These are phyloP conservation scores for Talaromyces borbonicus DNA, from an alignment of 495 filamentous ascomycete species.

Conservation along the genomic window DNA sequence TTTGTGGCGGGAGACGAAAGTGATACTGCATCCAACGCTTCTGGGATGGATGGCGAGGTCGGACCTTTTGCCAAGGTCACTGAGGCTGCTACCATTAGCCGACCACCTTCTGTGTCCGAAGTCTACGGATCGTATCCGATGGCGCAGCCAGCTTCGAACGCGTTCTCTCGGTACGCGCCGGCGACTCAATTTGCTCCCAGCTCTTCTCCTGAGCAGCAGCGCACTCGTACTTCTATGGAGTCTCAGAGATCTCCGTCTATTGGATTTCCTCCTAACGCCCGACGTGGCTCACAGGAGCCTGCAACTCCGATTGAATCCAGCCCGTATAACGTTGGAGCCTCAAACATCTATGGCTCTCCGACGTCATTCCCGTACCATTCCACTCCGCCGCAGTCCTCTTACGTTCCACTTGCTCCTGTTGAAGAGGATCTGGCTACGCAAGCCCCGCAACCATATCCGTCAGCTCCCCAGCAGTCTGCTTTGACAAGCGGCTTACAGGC, in stretches of 20 bases:
- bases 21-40: constrained; percentile 47
- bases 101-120: constrained; percentile 65
- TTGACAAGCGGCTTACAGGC: constrained; percentile 16
- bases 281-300: constrained; percentile 32
- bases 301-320: constrained; percentile 26
- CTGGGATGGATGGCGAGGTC: constrained; percentile 45
- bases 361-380: constrained; percentile 30
- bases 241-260: constrained; percentile 33
- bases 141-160: constrained; percentile 23
- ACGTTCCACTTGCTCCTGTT: constrained; percentile 38
- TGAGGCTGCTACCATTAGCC: constrained; percentile 74
- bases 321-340: constrained; percentile 18
- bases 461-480: constrained; percentile 17
- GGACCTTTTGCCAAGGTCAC: constrained; percentile 77
- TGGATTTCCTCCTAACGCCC: constrained; percentile 21
- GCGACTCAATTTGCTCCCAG: constrained; percentile 36
- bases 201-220: constrained; percentile 39
- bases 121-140: constrained; percentile 55
- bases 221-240: constrained; percentile 36
- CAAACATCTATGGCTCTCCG: constrained; percentile 27
- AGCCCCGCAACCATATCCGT: constrained; percentile 14
- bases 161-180: constrained; percentile 59
- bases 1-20: constrained; percentile 90
- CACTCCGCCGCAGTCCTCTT: constrained; percentile 40
- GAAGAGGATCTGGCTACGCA: constrained; percentile 30